Conservation (phyloP, 495 filamentous ascomycete species). For the Pyrenula massariospora region DNA sequence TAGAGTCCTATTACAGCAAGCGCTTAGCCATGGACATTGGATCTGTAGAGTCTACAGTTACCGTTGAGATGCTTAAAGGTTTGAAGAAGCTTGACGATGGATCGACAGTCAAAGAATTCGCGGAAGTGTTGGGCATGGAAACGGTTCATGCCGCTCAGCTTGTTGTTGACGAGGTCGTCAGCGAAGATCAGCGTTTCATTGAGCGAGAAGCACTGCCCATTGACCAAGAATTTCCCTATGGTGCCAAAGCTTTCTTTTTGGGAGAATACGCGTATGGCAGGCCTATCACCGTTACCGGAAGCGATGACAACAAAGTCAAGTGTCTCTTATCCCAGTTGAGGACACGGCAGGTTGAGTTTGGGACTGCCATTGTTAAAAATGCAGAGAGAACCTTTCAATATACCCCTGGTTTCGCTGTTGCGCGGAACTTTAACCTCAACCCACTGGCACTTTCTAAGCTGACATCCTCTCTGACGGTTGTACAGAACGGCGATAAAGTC, state of each 20-base stretch:
- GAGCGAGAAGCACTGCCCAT: slow-evolving; percentile 77
- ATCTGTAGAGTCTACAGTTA: slow-evolving; percentile 73
- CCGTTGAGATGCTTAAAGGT: slow-evolving; percentile 87
- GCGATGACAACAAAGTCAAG: slow-evolving; percentile 60
- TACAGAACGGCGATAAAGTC: slow-evolving; percentile 61
- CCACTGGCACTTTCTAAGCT: slow-evolving; percentile 88
- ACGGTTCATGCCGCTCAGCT: slow-evolving; percentile 84
- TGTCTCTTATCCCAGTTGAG: slow-evolving; percentile 60
- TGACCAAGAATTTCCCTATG: slow-evolving; percentile 81
- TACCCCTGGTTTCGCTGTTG: slow-evolving; percentile 74
- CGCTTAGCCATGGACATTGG: slow-evolving; percentile 82
- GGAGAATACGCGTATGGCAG: slow-evolving; percentile 90
- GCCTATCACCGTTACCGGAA: slow-evolving; percentile 70
- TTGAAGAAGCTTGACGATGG: slow-evolving; percentile 84
- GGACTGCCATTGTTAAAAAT: slow-evolving; percentile 52
- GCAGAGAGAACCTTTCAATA: slow-evolving; percentile 63
- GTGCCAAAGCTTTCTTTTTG: slow-evolving; percentile 82
- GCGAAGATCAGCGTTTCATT: slow-evolving; percentile 85
- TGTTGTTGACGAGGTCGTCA: slow-evolving; percentile 80
- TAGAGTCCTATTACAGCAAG: slow-evolving; percentile 81
- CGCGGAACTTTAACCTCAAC: slow-evolving; percentile 68
- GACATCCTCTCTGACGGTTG: slow-evolving; percentile 81
- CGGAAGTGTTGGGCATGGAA: slow-evolving; percentile 75
- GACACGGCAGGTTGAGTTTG: slow-evolving; percentile 69
- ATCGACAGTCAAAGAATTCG: slow-evolving; percentile 88